Evolutionary conservation across 352 stramenopile genomes (phyloP), one percentile per base, ranked within the genome.

Genomic region (Globisporangium parvum): DNA sequence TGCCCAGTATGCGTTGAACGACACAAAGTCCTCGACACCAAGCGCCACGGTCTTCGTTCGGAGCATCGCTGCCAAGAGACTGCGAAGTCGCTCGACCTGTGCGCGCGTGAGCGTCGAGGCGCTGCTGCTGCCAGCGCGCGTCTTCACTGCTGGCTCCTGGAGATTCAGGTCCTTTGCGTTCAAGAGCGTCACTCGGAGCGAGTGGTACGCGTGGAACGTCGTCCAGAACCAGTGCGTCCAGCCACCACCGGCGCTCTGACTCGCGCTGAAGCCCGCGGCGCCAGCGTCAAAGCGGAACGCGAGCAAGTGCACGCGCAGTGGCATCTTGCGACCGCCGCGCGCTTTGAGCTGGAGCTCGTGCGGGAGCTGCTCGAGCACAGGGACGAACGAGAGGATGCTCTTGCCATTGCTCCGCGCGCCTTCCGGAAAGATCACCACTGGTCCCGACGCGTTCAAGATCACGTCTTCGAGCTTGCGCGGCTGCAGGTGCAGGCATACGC

Each of bases 1-100:
- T 15, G 75, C 65, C 84, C 81, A 94, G 67, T 94, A 94, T 28
- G 71, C 70, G 49, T 91, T 87, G 65, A 94, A 94, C 37, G 81
- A 88, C 33, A 82, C 51, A 66, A 88, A 88, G 68, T 94, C 84
- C 20, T 75, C 67, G 2, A 75, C 73, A 23, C 69, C 69, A 48
- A 94, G 63, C 28, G 90, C 75, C 21, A 94, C 75, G 0, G 67
- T 68, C 66, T 92, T 94, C 6, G 80, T 83, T 41, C 84, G 81
- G 51, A 94, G 66, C 81, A 94, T 94, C 9, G 81, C 67, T 0
- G 81, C 84, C 26, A 94, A 39, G 12, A 94, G 59, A 14, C 69
- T 66, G 39, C 81, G 79, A 35, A 90, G 54, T 2, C 75, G 80
- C 59, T 89, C 79, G 17, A 87, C 71, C 53, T 90, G 80, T 33